Percentiles rank a stretch among this genome's conserved stretches.
These are phyloP conservation scores for Phaffomyces antillensis DNA, from an alignment of 805 yeast genomes.

Conservation along the genomic window DNA sequence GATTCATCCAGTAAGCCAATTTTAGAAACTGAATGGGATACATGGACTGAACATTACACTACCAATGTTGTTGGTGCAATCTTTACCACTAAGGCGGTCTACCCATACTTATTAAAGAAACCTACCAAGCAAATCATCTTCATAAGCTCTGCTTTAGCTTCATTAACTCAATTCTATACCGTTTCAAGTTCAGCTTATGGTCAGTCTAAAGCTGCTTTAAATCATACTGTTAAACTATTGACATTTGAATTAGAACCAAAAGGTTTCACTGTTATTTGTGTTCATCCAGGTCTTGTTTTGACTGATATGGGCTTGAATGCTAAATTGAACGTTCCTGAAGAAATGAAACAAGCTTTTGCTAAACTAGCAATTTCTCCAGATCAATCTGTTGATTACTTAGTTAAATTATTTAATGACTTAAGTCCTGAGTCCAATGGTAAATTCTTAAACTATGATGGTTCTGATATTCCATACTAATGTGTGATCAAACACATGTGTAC, in stretches of 20 bases:
- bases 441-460: constrained; percentile 19
- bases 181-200: constrained; percentile 19
- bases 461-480: neutral
- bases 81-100: constrained; percentile 1
- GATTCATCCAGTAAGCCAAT: neutral
- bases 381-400: constrained; percentile 17
- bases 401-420: constrained; percentile 16
- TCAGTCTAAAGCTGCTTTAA: constrained; percentile 29
- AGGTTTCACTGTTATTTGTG: neutral
- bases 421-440: constrained; percentile 23
- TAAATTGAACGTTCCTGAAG: neutral
- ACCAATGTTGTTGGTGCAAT: constrained; percentile 10
- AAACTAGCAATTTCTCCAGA: constrained; percentile 19
- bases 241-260: neutral
- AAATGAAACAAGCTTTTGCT: neutral
- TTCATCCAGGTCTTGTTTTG: constrained; percentile 9
- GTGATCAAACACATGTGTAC: too few species aligned
- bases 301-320: constrained; percentile 27
- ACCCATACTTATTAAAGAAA: constrained; percentile 14
- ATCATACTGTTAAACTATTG: constrained; percentile 20
- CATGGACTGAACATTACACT: neutral
- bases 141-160: constrained; percentile 19
- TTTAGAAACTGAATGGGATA: neutral
- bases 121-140: constrained; percentile 18
- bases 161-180: constrained; percentile 11